Percentiles rank a stretch among this genome's conserved stretches.
phyloP scores from a whole-genome alignment of 192 early-diverging fungal genomes.

The Entomortierella lignicola region DNA sequence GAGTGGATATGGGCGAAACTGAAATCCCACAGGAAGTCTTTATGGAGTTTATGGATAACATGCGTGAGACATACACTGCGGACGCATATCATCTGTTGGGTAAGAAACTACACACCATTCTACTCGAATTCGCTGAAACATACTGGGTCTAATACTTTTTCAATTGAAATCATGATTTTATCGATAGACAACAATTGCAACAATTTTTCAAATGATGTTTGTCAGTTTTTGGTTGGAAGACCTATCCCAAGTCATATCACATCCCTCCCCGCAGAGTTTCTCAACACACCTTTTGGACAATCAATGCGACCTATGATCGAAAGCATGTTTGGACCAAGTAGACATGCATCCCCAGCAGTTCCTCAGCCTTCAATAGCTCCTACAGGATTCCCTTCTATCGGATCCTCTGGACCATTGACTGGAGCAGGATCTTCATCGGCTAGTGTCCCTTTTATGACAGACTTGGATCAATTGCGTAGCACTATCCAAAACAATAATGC shows the following conservation, averaged over 20 bases:
- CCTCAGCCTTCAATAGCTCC: slow-evolving; percentile 29
- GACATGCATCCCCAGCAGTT: slow-evolving; percentile 5
- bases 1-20: slow-evolving; percentile 83
- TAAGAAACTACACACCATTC: no score
- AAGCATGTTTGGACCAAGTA: slow-evolving; percentile 69
- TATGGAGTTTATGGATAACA: slow-evolving; percentile 74
- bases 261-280: slow-evolving; percentile 74
- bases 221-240: slow-evolving; percentile 82
- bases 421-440: slow-evolving; percentile 2
- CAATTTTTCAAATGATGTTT: slow-evolving; percentile 79
- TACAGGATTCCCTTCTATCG: slow-evolving; percentile 32
- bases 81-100: slow-evolving; percentile 86
- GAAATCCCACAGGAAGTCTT: slow-evolving; percentile 77
- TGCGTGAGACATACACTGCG: slow-evolving; percentile 65
- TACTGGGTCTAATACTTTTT: no score
- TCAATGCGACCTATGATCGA: slow-evolving; percentile 75
- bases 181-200: slow-evolving; percentile 86
- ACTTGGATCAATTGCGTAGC: slow-evolving; percentile 54
- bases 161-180: neutral
- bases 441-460: slow-evolving; percentile 52
- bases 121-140: neutral
- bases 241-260: slow-evolving; percentile 82
- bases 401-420: neutral
- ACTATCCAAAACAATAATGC: slow-evolving; percentile 60
- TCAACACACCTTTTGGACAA: slow-evolving; percentile 75